These are phyloP conservation scores for Colletotrichum karsti DNA, from an alignment of 2,329 filamentous ascomycete species.

Conservation along the genomic window DNA sequence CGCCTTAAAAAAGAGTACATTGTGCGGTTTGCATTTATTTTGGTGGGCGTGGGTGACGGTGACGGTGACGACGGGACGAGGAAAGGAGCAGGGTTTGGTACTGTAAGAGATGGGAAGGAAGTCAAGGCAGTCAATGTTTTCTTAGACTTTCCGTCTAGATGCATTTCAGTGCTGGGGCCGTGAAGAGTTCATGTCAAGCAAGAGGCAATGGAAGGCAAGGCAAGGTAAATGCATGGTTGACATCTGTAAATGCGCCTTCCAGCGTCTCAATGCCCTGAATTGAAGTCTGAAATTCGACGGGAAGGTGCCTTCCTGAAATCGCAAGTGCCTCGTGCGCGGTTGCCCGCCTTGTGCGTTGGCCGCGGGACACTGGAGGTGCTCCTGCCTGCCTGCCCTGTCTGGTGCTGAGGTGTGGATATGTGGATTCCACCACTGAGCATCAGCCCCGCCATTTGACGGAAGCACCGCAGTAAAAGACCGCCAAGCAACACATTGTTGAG, in stretches of 20 bases:
- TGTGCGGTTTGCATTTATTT: background rate
- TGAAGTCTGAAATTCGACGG: too few relatives aligned
- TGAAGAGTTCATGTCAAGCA: background rate
- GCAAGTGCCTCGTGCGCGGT: constrained; percentile 15
- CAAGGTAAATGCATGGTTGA: background rate
- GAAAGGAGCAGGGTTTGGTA: too few relatives aligned
- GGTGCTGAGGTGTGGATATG: too few relatives aligned
- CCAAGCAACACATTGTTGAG: constrained; percentile 26
- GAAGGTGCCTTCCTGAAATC: constrained; percentile 17
- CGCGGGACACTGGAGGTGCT: constrained; percentile 9
- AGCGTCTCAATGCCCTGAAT: constrained; percentile 6
- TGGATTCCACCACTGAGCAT: constrained; percentile 16
- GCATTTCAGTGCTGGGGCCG: constrained; percentile 19
- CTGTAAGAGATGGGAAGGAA: too few relatives aligned
- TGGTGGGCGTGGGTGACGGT: background rate
- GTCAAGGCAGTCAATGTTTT: background rate
- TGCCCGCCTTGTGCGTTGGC: constrained; percentile 23
- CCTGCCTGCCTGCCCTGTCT: too few relatives aligned
- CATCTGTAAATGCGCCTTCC: background rate
- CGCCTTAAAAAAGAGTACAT: too few relatives aligned
- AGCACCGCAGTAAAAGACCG: constrained; percentile 4
- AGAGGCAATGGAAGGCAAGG: background rate
- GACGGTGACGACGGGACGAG: too few relatives aligned
- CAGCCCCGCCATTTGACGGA: background rate
- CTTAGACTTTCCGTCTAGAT: background rate